Evolutionary conservation across 2,329 filamentous ascomycete species (phyloP).

Genomic region (Diaporthe sp.): DNA sequence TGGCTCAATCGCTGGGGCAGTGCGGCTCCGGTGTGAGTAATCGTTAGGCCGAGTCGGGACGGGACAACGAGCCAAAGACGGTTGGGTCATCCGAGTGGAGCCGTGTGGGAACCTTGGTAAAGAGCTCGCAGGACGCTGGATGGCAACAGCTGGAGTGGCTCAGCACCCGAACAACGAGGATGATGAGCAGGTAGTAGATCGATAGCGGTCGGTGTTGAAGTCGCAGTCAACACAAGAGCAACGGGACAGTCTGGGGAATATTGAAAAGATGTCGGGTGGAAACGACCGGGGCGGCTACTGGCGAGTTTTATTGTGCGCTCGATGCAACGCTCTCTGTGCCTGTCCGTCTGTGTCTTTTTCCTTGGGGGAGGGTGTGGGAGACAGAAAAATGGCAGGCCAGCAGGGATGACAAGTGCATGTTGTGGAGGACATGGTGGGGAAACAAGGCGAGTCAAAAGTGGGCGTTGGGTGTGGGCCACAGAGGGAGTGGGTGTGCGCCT

Average conservation of each 20-base stretch:
- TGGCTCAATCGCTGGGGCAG: constrained; percentile 14
- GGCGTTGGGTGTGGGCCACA: neutral
- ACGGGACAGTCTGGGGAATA: neutral
- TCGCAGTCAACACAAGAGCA: constrained; percentile 1
- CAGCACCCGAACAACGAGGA: neutral
- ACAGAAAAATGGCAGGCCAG: neutral
- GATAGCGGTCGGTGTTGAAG: neutral
- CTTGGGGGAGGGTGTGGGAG: constrained; percentile 16
- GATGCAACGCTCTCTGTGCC: constrained; percentile 28
- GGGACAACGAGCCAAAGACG: constrained; percentile 37
- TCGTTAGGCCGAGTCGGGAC: constrained; percentile 36
- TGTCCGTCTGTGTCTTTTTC: constrained; percentile 10
- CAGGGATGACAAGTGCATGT: constrained; percentile 22
- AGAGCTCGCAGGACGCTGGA: constrained; percentile 39
- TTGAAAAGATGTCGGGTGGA: constrained; percentile 21
- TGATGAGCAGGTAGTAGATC: neutral
- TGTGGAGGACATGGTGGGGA: constrained; percentile 12
- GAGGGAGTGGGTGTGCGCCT: neutral
- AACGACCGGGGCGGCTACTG: constrained; percentile 33
- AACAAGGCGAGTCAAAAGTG: constrained; percentile 31
- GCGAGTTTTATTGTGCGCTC: constrained; percentile 41
- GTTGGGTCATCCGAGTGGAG: constrained; percentile 38
- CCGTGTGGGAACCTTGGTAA: constrained; percentile 35
- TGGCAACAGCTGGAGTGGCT: neutral
- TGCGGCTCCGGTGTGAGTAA: constrained; percentile 30